Evolutionary conservation across 2,329 filamentous ascomycete genomes (phyloP).

Genomic region (Didymella exigua): DNA sequence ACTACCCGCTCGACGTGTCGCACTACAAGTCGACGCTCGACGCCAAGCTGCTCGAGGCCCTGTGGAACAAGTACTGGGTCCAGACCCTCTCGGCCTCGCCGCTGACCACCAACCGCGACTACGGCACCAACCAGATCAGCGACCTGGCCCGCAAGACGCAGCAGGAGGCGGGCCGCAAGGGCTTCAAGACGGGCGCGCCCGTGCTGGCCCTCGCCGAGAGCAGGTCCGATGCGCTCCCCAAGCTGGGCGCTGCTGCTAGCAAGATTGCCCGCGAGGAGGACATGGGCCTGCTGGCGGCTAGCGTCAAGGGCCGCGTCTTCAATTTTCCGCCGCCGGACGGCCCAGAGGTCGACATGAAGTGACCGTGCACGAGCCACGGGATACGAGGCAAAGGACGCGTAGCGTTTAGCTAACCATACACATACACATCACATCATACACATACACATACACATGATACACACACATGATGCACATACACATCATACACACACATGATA

Average conservation of each 20-base stretch:
- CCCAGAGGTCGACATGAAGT: slow-evolving; percentile 41
- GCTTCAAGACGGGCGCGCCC: slow-evolving; percentile 31
- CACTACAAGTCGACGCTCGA: slow-evolving; percentile 96
- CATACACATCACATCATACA: too few relatives aligned
- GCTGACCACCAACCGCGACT: slow-evolving; percentile 89
- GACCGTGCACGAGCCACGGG: not conserved
- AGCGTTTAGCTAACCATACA: too few relatives aligned
- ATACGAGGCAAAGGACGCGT: not conserved
- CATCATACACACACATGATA: too few relatives aligned
- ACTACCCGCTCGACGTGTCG: slow-evolving; percentile 89
- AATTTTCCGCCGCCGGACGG: slow-evolving; percentile 24
- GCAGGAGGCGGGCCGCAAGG: slow-evolving; percentile 61
- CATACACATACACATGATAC: too few relatives aligned
- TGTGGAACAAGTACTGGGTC: slow-evolving; percentile 99
- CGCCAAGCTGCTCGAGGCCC: slow-evolving; percentile 78
- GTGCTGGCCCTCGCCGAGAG: slow-evolving; percentile 19
- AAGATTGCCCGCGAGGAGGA: slow-evolving; percentile 67
- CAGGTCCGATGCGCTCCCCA: slow-evolving; percentile 57
- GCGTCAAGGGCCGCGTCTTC: slow-evolving; percentile 69
- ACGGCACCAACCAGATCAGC: slow-evolving; percentile 86
- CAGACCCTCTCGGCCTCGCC: slow-evolving; percentile 92
- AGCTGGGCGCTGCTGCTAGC: slow-evolving; percentile 65
- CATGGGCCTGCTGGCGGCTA: slow-evolving; percentile 66
- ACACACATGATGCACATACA: too few relatives aligned
- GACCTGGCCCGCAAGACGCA: slow-evolving; percentile 84